A percentile compares a stretch with the other conserved stretches of the same genome.
phyloP scores from a whole-genome alignment of 1,284 basidiomycete species.

The Ganoderma resinaceum region DNA sequence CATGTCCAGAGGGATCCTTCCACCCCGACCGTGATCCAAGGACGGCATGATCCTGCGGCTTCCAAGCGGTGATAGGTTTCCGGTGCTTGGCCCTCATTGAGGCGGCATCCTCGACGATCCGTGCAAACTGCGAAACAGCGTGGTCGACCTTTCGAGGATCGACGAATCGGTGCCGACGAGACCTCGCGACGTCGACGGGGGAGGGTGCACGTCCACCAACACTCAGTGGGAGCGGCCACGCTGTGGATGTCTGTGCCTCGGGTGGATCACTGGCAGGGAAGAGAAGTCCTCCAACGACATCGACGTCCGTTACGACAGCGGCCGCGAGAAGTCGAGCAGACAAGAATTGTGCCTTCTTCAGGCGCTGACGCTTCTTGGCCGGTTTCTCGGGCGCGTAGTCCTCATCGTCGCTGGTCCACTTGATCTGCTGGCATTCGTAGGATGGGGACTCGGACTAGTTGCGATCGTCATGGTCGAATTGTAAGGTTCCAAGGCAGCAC shows the following conservation, averaged over 20 bases:
- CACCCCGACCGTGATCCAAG: background rate
- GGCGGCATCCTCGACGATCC: background rate
- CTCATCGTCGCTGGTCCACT: constrained; percentile 21
- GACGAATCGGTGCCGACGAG: constrained; percentile 23
- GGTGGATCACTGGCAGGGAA: constrained; percentile 4
- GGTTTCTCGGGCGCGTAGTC: background rate
- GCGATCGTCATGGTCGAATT: background rate
- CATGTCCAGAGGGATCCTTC: background rate
- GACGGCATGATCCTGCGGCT: background rate
- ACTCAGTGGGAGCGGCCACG: constrained; percentile 33
- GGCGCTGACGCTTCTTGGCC: constrained; percentile 12
- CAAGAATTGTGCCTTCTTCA: constrained; percentile 30
- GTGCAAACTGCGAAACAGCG: constrained; percentile 16
- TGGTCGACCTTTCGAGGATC: constrained; percentile 24
- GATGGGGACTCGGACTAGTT: background rate
- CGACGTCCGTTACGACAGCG: constrained; percentile 34
- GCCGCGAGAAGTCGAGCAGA: constrained; percentile 36
- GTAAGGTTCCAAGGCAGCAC: no score
- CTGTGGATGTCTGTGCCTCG: constrained; percentile 18
- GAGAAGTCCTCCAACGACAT: constrained; percentile 21
- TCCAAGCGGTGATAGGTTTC: constrained; percentile 21
- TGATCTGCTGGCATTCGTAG: background rate
- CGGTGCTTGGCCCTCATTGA: background rate
- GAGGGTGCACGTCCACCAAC: constrained; percentile 21
- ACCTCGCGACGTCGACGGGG: constrained; percentile 7